Conservation (phyloP, 768 basidiomycete genomes). For the Boletus rufocinnamomeus region DNA sequence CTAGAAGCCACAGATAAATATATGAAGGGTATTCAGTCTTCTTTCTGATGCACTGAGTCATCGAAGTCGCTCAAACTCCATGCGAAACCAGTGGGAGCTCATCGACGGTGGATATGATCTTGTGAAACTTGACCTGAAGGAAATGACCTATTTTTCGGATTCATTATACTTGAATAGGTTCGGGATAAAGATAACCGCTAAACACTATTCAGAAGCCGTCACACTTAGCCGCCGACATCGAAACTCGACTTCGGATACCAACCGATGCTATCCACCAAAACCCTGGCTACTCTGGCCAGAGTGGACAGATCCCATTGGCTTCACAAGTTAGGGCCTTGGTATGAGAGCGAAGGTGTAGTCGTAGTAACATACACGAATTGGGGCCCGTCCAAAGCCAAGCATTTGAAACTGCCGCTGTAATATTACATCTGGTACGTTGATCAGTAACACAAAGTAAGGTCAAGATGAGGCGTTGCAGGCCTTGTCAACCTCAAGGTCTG, state of each 20-base stretch:
- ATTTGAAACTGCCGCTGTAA: too few relatives aligned
- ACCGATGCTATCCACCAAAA: conserved; percentile 32
- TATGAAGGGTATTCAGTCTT: not conserved
- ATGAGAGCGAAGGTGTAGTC: too few relatives aligned
- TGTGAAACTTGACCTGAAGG: not conserved
- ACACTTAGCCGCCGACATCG: not conserved
- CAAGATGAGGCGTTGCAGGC: too few relatives aligned
- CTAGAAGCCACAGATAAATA: not conserved
- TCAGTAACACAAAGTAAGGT: too few relatives aligned
- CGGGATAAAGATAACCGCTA: not conserved
- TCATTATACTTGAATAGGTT: not conserved
- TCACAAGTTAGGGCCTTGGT: too few relatives aligned
- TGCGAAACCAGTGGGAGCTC: not conserved
- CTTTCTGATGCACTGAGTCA: not conserved
- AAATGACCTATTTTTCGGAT: not conserved
- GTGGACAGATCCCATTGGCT: too few relatives aligned
- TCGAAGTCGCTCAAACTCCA: not conserved
- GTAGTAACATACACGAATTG: too few relatives aligned
- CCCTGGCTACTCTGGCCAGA: too few relatives aligned
- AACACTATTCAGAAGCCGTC: not conserved
- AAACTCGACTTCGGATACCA: conserved; percentile 18
- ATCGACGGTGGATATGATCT: not conserved
- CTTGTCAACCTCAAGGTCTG: too few relatives aligned
- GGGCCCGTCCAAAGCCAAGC: too few relatives aligned
- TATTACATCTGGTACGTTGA: too few relatives aligned